Percentiles rank a stretch among this genome's conserved stretches.
Conservation (phyloP, 345 rosid genomes). For the Rhodamnia argentea region DNA sequence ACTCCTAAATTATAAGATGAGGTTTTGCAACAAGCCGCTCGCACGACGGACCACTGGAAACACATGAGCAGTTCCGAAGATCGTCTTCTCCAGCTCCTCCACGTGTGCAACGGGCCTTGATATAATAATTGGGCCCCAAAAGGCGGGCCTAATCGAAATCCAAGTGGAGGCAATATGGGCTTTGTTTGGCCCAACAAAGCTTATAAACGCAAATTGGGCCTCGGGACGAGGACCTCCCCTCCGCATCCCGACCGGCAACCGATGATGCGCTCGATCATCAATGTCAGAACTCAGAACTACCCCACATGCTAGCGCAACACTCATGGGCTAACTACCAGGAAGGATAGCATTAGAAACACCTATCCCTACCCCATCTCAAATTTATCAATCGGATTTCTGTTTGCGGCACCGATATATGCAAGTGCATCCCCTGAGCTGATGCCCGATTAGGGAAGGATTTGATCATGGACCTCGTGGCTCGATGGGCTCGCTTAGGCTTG, state of each 20-base stretch:
- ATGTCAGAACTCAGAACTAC: neutral
- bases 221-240: neutral
- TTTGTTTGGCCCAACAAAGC: neutral
- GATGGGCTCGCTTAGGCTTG: neutral
- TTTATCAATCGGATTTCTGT: neutral
- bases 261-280: neutral
- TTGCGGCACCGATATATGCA: neutral
- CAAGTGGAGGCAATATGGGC: neutral
- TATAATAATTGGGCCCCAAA: neutral
- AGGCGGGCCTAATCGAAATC: neutral
- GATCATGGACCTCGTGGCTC: neutral
- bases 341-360: neutral
- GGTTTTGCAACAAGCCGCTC: neutral
- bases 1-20: no score
- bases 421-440: neutral
- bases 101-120: neutral
- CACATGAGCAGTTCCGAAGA: neutral
- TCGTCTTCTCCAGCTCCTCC: neutral
- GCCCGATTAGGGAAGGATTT: neutral
- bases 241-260: neutral
- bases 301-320: neutral
- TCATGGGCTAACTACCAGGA: neutral
- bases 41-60: neutral
- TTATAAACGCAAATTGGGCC: neutral
- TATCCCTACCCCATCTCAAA: neutral